Evolutionary conservation across 768 basidiomycete genomes (phyloP).

Genomic region (Sarcodon aspratus): DNA sequence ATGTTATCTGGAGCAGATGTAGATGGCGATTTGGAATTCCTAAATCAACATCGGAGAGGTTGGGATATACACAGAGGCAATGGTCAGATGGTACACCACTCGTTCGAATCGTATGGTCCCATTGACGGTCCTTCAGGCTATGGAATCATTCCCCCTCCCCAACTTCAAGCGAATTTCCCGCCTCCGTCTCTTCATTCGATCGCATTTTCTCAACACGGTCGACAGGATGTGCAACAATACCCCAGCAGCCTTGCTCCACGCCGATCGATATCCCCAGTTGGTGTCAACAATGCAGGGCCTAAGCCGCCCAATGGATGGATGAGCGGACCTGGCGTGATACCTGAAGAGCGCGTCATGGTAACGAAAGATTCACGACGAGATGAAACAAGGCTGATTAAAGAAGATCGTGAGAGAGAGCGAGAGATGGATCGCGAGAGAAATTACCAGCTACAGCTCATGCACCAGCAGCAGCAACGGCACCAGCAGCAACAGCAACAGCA

Average conservation of each 20-base stretch:
- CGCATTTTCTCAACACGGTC: constrained; percentile 1
- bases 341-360: constrained; percentile 4
- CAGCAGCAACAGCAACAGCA: constrained; percentile 12
- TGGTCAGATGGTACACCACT: not conserved
- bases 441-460: constrained; percentile 4
- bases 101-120: constrained; percentile 1
- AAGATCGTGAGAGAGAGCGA: constrained; percentile 3
- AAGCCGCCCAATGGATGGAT: constrained; percentile 11
- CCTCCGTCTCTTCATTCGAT: not conserved
- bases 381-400: constrained; percentile 5
- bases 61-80: constrained; percentile 1
- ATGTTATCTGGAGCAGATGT: constrained; percentile 19
- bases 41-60: constrained; percentile 12
- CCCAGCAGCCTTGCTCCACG: not conserved
- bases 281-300: constrained; percentile 4
- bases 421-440: not conserved
- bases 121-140: constrained; percentile 5
- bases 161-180: not conserved
- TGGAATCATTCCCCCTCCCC: constrained; percentile 4
- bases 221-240: constrained; percentile 7
- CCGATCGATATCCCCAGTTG: constrained; percentile 1
- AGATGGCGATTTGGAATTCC: constrained; percentile 17
- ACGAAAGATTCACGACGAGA: constrained; percentile 6
- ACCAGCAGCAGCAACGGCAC: constrained; percentile 10
- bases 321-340: constrained; percentile 15